A percentile compares a stretch with the other conserved stretches of the same genome.
phyloP scores from a whole-genome alignment of 108 stramenopile genomes.

The Nitzschia sp. region DNA sequence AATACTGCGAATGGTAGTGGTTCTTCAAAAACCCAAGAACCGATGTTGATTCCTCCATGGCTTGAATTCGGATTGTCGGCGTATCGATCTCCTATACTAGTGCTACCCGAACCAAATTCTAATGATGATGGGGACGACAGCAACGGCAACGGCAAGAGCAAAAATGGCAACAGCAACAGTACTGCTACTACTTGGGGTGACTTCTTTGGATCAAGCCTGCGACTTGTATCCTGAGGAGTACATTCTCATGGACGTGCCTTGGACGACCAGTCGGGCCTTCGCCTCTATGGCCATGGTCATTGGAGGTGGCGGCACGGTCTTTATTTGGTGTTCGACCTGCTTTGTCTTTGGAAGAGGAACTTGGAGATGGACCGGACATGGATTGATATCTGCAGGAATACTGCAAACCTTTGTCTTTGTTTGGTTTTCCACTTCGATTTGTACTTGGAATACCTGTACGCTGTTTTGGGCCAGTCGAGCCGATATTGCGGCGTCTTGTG shows the following conservation, averaged over 20 bases:
- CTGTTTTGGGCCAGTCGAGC: slow-evolving; percentile 58
- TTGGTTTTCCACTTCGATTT: slow-evolving; percentile 67
- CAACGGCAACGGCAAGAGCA: too few species aligned
- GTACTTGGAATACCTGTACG: slow-evolving; percentile 46
- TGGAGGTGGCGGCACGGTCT: slow-evolving; percentile 66
- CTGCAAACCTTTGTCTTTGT: too few species aligned
- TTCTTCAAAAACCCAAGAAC: too few species aligned
- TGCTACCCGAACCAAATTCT: too few species aligned
- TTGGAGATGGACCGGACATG: slow-evolving; percentile 72
- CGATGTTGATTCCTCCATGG: too few species aligned
- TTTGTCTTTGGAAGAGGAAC: slow-evolving; percentile 55
- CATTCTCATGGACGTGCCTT: slow-evolving; percentile 46
- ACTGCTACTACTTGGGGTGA: too few species aligned
- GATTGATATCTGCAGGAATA: slow-evolving; percentile 51
- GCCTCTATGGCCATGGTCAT: slow-evolving; percentile 60
- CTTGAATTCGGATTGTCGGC: too few species aligned
- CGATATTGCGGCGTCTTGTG: slow-evolving; percentile 55
- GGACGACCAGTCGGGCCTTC: slow-evolving; percentile 51
- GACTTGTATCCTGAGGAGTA: slow-evolving; percentile 44
- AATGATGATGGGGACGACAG: too few species aligned
- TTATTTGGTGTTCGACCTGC: slow-evolving; percentile 66
- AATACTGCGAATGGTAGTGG: too few species aligned
- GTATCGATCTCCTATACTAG: too few species aligned
- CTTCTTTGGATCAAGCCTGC: slow-evolving; percentile 26
- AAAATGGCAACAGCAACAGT: too few species aligned